Evolutionary conservation across 768 basidiomycete genomes (phyloP), one percentile per base, ranked within the genome.

Genomic region (Kwoniella pini): DNA sequence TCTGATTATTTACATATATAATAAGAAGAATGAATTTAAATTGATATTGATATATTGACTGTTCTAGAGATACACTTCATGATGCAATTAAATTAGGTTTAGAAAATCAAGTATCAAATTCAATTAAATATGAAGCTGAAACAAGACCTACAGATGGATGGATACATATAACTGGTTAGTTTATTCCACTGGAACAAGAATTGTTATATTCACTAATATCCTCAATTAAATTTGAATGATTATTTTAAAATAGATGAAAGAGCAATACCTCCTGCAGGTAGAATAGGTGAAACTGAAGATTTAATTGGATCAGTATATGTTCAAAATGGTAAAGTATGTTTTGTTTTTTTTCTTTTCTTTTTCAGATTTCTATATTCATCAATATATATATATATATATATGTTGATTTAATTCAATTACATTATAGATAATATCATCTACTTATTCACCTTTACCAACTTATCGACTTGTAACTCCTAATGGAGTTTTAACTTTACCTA

Each of bases 271-370:
- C 77, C 77, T 0, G 74, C 74, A 22, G 75, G 75, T 12, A 58
- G 77, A 31, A 78, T 78, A 44, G 73, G 72, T 15, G 77, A 78
- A 57, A 70, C 74, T 10, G 75, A 78, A 57, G 77, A 78, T 59
- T 61, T 77, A n/a, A 74, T 78, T 19, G 75, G 69, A 5, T 65
- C 64, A 13, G 71, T 78, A n/a, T 78, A 74, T 52, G 77, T 78
- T 1, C 60, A 74, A 53, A 66, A 68, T 11, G 71, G 71, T 31
- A 75, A 78, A 54, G 73, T 78, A 19, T 36, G 30, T 51, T 46
- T 39, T 9, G 49, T 33, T 10, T 33, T 4, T 7, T 52, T n/a
- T 13, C 5, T 12, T 19, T 19, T 13, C 11, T 9, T 50, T 46
- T 27, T 4, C 50, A 52, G n/a, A n/a, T n/a, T n/a, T n/a, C n/a